These are phyloP conservation scores for Aquanectria penicillioides DNA, from an alignment of 2,329 filamentous ascomycete genomes.

Conservation along the genomic window DNA sequence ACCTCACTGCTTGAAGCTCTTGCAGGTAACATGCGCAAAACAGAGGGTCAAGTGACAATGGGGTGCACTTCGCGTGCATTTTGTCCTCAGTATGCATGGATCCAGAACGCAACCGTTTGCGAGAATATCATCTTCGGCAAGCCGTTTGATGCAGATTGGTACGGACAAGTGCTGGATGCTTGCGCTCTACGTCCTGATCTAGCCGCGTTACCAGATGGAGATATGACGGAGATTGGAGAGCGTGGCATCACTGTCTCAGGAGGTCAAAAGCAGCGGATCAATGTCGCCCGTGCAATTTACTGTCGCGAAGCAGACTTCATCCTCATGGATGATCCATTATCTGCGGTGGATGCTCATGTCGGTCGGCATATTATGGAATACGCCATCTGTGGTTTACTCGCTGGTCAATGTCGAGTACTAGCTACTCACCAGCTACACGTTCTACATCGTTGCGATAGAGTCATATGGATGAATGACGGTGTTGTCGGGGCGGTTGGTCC, in stretches of 20 bases:
- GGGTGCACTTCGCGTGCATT: constrained; percentile 42
- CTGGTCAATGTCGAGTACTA: not conserved
- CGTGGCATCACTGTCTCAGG: constrained; percentile 56
- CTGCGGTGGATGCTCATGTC: constrained; percentile 25
- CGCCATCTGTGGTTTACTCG: not conserved
- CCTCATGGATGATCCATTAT: constrained; percentile 58
- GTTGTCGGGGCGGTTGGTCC: not conserved
- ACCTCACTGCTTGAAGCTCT: constrained; percentile 74
- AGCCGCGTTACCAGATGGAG: constrained; percentile 53
- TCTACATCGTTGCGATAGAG: not conserved
- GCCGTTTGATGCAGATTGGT: constrained; percentile 51
- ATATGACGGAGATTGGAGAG: constrained; percentile 55
- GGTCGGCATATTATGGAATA: constrained; percentile 9
- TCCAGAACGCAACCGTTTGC: constrained; percentile 55
- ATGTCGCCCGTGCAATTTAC: constrained; percentile 57
- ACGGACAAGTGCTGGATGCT: constrained; percentile 57
- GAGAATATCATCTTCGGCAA: constrained; percentile 59
- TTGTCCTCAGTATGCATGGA: constrained; percentile 59
- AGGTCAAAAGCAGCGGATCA: constrained; percentile 57
- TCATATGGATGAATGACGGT: not conserved
- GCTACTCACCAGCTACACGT: not conserved
- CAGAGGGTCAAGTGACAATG: not conserved
- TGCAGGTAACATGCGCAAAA: constrained; percentile 67
- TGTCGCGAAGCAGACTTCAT: constrained; percentile 52
- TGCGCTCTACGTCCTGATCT: constrained; percentile 56